These are phyloP conservation scores for Limnanthes douglasii DNA, from an alignment of 345 rosid species.

Conservation along the genomic window DNA sequence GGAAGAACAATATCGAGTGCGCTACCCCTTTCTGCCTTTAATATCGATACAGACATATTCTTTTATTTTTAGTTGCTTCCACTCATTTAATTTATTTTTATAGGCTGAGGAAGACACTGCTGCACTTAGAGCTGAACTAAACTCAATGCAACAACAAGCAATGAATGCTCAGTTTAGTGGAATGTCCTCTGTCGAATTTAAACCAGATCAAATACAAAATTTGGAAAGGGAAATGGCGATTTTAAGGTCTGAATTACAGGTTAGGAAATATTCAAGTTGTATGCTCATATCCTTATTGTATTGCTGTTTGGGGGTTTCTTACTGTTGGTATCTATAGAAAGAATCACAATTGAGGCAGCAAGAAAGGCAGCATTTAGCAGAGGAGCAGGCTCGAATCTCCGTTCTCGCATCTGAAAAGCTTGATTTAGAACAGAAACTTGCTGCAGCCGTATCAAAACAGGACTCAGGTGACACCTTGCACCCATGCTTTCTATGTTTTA, in stretches of 20 bases:
- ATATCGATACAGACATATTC: too few species aligned
- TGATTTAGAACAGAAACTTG: constrained; percentile 53
- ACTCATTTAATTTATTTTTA: constrained; percentile 8
- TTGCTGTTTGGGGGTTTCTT: constrained; percentile 11
- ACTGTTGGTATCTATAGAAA: constrained; percentile 32
- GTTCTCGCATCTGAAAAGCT: constrained; percentile 53
- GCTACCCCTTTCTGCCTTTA: constrained; percentile 11
- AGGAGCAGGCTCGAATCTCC: constrained; percentile 55
- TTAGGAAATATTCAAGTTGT: constrained; percentile 10
- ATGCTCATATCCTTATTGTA: constrained; percentile 2
- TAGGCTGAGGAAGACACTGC: constrained; percentile 99
- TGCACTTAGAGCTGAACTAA: constrained; percentile 86
- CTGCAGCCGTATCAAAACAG: constrained; percentile 23
- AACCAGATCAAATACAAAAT: constrained; percentile 39
- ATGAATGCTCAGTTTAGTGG: constrained; percentile 35
- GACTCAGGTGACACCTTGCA: constrained; percentile 27
- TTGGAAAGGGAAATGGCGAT: constrained; percentile 64
- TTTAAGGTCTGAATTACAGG: constrained; percentile 61
- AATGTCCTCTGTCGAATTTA: constrained; percentile 22
- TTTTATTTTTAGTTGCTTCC: constrained; percentile 1
- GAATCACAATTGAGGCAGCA: constrained; percentile 48
- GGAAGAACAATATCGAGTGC: constrained; percentile 82
- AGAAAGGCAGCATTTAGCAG: constrained; percentile 36
- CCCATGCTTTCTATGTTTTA: background rate
- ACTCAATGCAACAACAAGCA: constrained; percentile 64